Conservation (phyloP, 2,329 filamentous ascomycete species). For the Colletotrichum navitas region DNA sequence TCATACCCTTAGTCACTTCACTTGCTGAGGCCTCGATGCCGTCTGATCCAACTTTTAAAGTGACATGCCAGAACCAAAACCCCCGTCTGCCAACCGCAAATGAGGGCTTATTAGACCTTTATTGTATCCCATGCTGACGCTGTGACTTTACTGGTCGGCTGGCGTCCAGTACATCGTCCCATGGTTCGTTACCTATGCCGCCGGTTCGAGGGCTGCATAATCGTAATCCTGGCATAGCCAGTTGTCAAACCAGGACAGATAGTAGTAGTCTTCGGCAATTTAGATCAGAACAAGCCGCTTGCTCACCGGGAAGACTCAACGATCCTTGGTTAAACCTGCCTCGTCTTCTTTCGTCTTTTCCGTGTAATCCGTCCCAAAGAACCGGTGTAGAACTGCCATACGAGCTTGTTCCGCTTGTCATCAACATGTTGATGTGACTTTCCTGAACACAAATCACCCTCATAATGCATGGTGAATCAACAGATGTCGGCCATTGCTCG, state of each 20-base stretch:
- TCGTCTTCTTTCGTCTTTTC: not conserved
- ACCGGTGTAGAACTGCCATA: no score
- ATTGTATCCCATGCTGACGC: not conserved
- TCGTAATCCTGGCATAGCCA: conserved; percentile 16
- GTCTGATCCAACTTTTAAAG: conserved; percentile 17
- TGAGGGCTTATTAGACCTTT: not conserved
- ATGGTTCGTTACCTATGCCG: no score
- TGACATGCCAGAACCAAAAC: conserved; percentile 9
- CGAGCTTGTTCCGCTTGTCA: not conserved
- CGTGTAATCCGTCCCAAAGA: not conserved
- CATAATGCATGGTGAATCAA: not conserved
- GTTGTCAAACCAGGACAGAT: conserved; percentile 6
- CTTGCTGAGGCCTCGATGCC: not conserved
- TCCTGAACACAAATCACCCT: not conserved
- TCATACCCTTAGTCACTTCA: not conserved
- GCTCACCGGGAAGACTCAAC: not conserved
- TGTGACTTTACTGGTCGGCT: not conserved
- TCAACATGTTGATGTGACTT: not conserved
- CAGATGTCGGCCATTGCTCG: not conserved
- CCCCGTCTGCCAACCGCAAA: conserved; percentile 9
- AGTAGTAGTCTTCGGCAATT: not conserved
- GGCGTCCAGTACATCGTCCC: not conserved
- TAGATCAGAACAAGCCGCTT: not conserved
- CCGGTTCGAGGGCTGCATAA: conserved; percentile 5
- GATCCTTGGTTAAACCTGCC: rapidly evolving